Conservation (phyloP, 352 stramenopile genomes). For the Detonula confervacea region DNA sequence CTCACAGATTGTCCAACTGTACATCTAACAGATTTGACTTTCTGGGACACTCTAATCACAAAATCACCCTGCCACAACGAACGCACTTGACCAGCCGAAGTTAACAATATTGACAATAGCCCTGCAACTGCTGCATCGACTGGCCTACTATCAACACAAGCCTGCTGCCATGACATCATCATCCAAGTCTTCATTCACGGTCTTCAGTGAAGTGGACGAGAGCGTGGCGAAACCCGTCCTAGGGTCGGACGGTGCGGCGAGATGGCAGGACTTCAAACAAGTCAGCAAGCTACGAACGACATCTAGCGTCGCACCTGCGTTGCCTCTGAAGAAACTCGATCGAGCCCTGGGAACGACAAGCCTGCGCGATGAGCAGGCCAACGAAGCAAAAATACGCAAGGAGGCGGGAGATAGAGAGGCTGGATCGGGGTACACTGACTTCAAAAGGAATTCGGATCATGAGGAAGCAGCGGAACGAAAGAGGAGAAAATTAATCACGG, state of each 20-base stretch:
- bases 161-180: no score
- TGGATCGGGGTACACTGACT: conserved; percentile 67
- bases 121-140: no score
- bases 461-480: conserved; percentile 62
- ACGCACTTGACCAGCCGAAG: no score
- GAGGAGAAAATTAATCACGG: conserved; percentile 59
- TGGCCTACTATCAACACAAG: no score
- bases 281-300: conserved; percentile 19
- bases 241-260: conserved; percentile 71
- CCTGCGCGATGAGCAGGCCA: conserved; percentile 67
- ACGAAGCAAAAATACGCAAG: conserved; percentile 62
- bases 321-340: conserved; percentile 76
- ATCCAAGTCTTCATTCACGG: conserved; percentile 62
- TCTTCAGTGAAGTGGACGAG: conserved; percentile 74
- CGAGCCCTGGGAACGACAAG: conserved; percentile 60
- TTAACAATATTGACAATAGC: no score
- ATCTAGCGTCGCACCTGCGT: conserved; percentile 52
- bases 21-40: no score
- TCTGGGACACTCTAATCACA: no score
- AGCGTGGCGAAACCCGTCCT: conserved; percentile 75
- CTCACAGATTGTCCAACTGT: no score
- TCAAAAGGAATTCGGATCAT: conserved; percentile 65
- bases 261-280: conserved; percentile 79
- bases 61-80: no score
- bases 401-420: conserved; percentile 57